Base-by-base conservation (phyloP, 345 rosid genomes). In the Salix viminalis region DNA sequence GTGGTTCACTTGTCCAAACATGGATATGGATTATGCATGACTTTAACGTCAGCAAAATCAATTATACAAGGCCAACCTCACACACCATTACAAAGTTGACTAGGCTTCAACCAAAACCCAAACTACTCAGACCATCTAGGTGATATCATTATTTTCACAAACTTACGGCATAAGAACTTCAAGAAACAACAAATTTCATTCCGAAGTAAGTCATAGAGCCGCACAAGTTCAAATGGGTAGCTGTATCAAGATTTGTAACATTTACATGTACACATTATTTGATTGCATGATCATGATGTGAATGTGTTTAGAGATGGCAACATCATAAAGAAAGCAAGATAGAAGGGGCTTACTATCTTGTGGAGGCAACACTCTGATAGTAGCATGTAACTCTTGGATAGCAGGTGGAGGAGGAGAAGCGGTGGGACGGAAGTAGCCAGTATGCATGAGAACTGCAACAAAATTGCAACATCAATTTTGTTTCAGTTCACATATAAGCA, bases 371-470 rank as follows among this genome's bases (percentile, higher is more conserved):
- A 94, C 89, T 72, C 93, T 83, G 81, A 96, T 90, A 18, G 98
- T 94, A 56, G 97, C 85, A 5, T 94, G 85, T 85, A 96, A 80
- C 88, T 96, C 99, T 83, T 92, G 98, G 79, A 96, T 96, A 67
- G 98, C 92, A 8, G 94, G 84, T 73, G 99, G 98, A 77, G 98
- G 98, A 69, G 98, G 97, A 75, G 97, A 92, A 61, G 97, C 95
- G 23, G 99, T 90, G 74, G 97, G 98, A 70, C 97, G 97, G 84
- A 95, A 96, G 81, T 93, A 96, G 81, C 99, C 99, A 44, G 99
- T 94, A 84, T 96, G 98, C 98, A 94, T 93, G 82, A 96, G 98
- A 89, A 96, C 99, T 96, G 88, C 76, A 76, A 83, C 44, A 75
- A 81, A 34, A 75, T 71, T 50, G 62, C 69, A 79, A 74, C 73